These are phyloP conservation scores for Colletotrichum paranaense DNA, from an alignment of 2,329 filamentous ascomycete species.

Conservation along the genomic window DNA sequence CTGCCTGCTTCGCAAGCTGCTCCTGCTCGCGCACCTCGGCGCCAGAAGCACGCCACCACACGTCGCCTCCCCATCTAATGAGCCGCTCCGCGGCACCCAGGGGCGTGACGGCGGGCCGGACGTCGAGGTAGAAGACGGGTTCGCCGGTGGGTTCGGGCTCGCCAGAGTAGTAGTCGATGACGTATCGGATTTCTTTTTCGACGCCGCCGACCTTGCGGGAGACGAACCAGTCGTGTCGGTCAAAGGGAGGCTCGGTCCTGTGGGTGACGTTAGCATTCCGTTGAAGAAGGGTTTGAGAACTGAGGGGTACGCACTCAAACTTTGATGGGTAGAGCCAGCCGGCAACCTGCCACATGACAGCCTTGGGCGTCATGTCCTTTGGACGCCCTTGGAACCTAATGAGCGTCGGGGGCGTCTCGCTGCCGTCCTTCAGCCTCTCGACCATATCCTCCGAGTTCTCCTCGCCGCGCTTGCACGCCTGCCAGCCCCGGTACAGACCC, in stretches of 20 bases:
- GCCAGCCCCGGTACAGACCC: conserved; percentile 79
- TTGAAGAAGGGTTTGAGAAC: background rate
- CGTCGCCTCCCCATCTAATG: conserved; percentile 90
- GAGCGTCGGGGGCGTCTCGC: conserved; percentile 74
- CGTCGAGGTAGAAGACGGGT: conserved; percentile 95
- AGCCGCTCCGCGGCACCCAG: conserved; percentile 83
- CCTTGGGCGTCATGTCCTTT: conserved; percentile 91
- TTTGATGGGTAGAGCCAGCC: conserved; percentile 82
- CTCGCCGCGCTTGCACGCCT: conserved; percentile 79
- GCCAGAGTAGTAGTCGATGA: conserved; percentile 96
- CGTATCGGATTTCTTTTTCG: conserved; percentile 85
- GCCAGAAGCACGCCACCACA: conserved; percentile 92
- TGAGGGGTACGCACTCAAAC: conserved; percentile 71
- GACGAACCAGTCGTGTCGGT: conserved; percentile 97
- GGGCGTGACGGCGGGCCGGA: conserved; percentile 88
- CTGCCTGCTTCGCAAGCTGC: conserved; percentile 15
- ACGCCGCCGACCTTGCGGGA: conserved; percentile 76
- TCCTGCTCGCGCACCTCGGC: conserved; percentile 68
- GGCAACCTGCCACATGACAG: conserved; percentile 83
- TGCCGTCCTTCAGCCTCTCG: conserved; percentile 63
- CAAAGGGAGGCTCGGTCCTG: conserved; percentile 88
- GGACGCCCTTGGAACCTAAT: conserved; percentile 91
- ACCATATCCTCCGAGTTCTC: conserved; percentile 62
- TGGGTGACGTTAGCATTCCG: conserved; percentile 34
- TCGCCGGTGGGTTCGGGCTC: conserved; percentile 86